Base-by-base conservation (phyloP, 208 protist species). In the Balamuthia mandrillaris region DNA sequence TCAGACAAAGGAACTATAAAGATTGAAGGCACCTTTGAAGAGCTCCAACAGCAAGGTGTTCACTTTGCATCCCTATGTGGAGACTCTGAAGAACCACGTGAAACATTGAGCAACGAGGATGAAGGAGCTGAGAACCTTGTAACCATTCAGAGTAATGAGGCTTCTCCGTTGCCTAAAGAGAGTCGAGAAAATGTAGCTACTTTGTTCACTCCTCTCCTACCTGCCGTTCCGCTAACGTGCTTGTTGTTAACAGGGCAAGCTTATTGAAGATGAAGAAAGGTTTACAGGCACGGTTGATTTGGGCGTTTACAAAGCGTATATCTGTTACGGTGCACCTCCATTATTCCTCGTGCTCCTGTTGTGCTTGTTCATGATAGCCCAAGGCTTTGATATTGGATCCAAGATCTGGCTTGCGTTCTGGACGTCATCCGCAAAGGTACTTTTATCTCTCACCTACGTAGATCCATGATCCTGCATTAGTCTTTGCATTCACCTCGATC, bases 381-480 rank as follows among this genome's bases (percentile, higher is more conserved):
- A n/a, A n/a, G n/a, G n/a, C n/a, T n/a, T n/a, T n/a, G n/a, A n/a
- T n/a, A n/a, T n/a, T n/a, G n/a, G n/a, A n/a, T n/a, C 63, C 52
- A 61, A 60, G 41, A 4, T 85, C 5, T 90, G 86, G 88, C 85
- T 89, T 3, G 35, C 39, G 0, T 56, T 81, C 49, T 90, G 88
- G 88, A 9, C 72, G 18, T 52, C 33, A 18, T 12, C 18, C 3
- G 60, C 60, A n/a, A n/a, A n/a, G n/a, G n/a, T n/a, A n/a, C n/a
- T n/a, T n/a, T n/a, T n/a, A n/a, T n/a, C n/a, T n/a, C n/a, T n/a
- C n/a, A n/a, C n/a, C n/a, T n/a, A n/a, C n/a, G n/a, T n/a, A n/a
- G n/a, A n/a, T n/a, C n/a, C n/a, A n/a, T n/a, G n/a, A n/a, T n/a
- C n/a, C n/a, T n/a, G n/a, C n/a, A n/a, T n/a, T n/a, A n/a, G n/a